Percentiles rank a stretch among this genome's conserved stretches.
Conservation (phyloP, 2,329 filamentous ascomycete species). For the Scleromitrula shiraiana region DNA sequence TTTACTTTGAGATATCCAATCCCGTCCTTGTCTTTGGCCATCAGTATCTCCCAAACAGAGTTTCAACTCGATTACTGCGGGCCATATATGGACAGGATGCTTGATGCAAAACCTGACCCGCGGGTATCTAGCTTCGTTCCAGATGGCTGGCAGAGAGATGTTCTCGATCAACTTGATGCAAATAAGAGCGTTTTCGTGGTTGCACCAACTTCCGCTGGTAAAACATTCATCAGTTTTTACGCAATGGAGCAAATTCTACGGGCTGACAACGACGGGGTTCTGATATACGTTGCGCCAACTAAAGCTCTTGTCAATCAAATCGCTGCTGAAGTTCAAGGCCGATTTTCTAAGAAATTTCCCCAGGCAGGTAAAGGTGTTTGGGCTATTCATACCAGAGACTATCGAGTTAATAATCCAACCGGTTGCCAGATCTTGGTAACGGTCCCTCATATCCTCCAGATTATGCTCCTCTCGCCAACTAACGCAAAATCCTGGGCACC, state of each 20-base stretch:
- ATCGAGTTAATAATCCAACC: conserved; percentile 63
- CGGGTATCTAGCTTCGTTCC: conserved; percentile 62
- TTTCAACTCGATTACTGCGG: conserved; percentile 64
- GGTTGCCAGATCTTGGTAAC: conserved; percentile 71
- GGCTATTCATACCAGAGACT: conserved; percentile 71
- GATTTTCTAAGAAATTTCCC: conserved; percentile 57
- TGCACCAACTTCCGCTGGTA: conserved; percentile 70
- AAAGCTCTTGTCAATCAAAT: conserved; percentile 81
- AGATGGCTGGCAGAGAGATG: conserved; percentile 68
- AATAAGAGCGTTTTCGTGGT: conserved; percentile 66
- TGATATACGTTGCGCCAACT: conserved; percentile 74
- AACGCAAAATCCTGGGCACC: conserved; percentile 62
- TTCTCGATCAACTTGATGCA: conserved; percentile 65
- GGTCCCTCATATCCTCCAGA: conserved; percentile 70
- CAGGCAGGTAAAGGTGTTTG: conserved; percentile 61
- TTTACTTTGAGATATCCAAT: conserved; percentile 38
- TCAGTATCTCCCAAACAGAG: conserved; percentile 38
- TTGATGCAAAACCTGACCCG: conserved; percentile 59
- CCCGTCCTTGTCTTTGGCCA: conserved; percentile 20
- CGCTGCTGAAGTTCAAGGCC: conserved; percentile 65
- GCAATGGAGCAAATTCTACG: conserved; percentile 71
- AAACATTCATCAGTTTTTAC: conserved; percentile 80
- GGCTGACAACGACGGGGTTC: conserved; percentile 57
- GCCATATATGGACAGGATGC: conserved; percentile 67
- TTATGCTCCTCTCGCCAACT: conserved; percentile 60